phyloP scores from a whole-genome alignment of 2,329 filamentous ascomycete species.

The Diplocarpon rosae region DNA sequence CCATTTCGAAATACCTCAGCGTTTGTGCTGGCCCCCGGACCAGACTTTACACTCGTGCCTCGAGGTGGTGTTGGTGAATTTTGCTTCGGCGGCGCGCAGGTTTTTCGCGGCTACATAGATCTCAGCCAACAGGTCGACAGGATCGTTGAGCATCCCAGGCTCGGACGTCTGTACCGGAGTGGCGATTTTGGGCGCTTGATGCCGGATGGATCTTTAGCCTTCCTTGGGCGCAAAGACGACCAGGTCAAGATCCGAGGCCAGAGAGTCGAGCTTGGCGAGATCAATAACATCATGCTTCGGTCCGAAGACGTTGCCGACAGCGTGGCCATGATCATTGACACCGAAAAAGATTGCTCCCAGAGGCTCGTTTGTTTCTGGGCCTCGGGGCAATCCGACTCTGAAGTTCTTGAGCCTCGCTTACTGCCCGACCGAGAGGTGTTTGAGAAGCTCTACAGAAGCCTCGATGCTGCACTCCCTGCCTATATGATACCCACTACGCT shows the following conservation, averaged over 20 bases:
- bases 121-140: slow-evolving; percentile 50
- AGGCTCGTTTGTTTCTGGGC: slow-evolving; percentile 63
- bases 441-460: slow-evolving; percentile 38
- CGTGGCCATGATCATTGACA: slow-evolving; percentile 46
- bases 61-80: slow-evolving; percentile 69
- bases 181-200: slow-evolving; percentile 76
- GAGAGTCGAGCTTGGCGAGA: slow-evolving; percentile 67
- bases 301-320: slow-evolving; percentile 46
- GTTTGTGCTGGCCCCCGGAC: slow-evolving; percentile 30
- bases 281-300: slow-evolving; percentile 50
- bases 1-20: slow-evolving; percentile 63
- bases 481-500: slow-evolving; percentile 76
- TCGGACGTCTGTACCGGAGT: slow-evolving; percentile 68
- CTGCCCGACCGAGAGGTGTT: slow-evolving; percentile 28
- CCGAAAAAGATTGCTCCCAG: slow-evolving; percentile 30
- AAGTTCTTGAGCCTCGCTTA: slow-evolving; percentile 26
- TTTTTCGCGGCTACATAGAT: slow-evolving; percentile 65
- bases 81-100: slow-evolving; percentile 77
- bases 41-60: slow-evolving; percentile 45
- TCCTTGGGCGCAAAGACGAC: slow-evolving; percentile 63
- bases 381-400: slow-evolving; percentile 24
- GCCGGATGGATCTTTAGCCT: slow-evolving; percentile 62
- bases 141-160: slow-evolving; percentile 56
- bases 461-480: slow-evolving; percentile 47
- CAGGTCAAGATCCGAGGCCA: slow-evolving; percentile 77